A percentile compares a stretch with the other conserved stretches of the same genome.
Evolutionary conservation across 805 yeast genomes (phyloP).

Genomic region (Hanseniaspora pseudoguilliermondii): DNA sequence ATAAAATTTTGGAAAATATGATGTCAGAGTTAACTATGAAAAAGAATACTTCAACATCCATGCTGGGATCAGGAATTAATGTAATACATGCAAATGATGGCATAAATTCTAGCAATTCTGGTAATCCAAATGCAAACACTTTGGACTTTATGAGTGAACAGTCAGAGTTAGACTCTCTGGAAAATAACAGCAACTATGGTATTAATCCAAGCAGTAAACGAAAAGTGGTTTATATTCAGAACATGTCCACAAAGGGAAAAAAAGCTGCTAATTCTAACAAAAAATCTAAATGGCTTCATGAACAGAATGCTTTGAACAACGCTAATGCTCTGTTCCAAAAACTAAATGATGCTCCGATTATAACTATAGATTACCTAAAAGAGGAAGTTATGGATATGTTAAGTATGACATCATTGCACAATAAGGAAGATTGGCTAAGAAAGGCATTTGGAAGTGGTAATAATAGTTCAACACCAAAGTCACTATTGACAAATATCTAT

Average conservation of each 20-base stretch:
- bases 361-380: slow-evolving; percentile 60
- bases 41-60: neutral
- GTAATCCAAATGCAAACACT: neutral
- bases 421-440: slow-evolving; percentile 64
- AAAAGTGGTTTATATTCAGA: slow-evolving; percentile 54
- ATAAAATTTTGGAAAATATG: slow-evolving; percentile 4
- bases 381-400: slow-evolving; percentile 83
- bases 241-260: slow-evolving; percentile 69
- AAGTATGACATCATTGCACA: slow-evolving; percentile 57
- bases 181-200: slow-evolving; percentile 17
- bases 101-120: neutral
- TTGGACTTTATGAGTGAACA: slow-evolving; percentile 14
- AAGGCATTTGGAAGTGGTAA: slow-evolving; percentile 66
- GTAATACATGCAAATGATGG: neutral
- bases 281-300: slow-evolving; percentile 63
- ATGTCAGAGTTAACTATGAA: slow-evolving; percentile 4
- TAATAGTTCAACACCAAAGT: slow-evolving; percentile 58
- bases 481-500: slow-evolving; percentile 64
- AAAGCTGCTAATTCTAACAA: slow-evolving; percentile 43
- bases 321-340: slow-evolving; percentile 41
- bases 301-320: slow-evolving; percentile 57
- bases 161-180: slow-evolving; percentile 19
- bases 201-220: slow-evolving; percentile 29
- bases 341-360: slow-evolving; percentile 55
- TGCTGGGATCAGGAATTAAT: neutral